Evolutionary conservation across 371 early-diverging fungal genomes (phyloP).

Genomic region (Synchytrium microbalum): DNA sequence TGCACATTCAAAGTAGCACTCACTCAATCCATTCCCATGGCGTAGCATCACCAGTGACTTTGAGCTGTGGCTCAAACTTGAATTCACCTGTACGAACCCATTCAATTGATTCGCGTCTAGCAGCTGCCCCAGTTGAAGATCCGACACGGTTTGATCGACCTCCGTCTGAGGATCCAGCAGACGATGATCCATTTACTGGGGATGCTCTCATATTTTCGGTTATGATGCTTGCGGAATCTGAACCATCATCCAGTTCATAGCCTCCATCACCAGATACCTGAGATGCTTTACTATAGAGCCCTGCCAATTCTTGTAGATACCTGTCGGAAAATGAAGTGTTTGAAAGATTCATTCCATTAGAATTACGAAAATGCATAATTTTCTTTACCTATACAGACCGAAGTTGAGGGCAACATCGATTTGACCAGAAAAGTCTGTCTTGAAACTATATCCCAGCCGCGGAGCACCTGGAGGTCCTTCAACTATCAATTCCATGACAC

Average conservation of each 20-base stretch:
- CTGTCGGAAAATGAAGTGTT: no score
- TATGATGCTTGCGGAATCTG: background rate
- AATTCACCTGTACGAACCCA: slow-evolving; percentile 26
- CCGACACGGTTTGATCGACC: background rate
- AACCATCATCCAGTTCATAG: background rate
- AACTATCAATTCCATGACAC: slow-evolving; percentile 38
- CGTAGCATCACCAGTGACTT: slow-evolving; percentile 45
- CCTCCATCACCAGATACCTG: slow-evolving; percentile 41
- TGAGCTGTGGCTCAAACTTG: slow-evolving; percentile 41
- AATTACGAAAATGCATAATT: no score
- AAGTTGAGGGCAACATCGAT: slow-evolving; percentile 69
- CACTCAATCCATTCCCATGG: slow-evolving; percentile 40
- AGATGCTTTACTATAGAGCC: slow-evolving; percentile 29
- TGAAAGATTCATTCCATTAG: no score
- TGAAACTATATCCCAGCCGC: slow-evolving; percentile 44
- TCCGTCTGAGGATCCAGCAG: background rate
- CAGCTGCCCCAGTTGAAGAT: background rate
- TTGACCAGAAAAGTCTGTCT: slow-evolving; percentile 51
- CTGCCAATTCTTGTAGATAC: slow-evolving; percentile 44
- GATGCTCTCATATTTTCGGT: no score
- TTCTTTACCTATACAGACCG: slow-evolving; percentile 55
- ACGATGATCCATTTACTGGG: slow-evolving; percentile 24
- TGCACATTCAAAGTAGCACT: slow-evolving; percentile 38
- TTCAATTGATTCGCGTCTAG: background rate
- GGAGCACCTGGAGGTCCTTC: slow-evolving; percentile 2